These are phyloP conservation scores for Nematocida sp. DNA, from an alignment of 371 early-diverging fungal genomes.

Conservation along the genomic window DNA sequence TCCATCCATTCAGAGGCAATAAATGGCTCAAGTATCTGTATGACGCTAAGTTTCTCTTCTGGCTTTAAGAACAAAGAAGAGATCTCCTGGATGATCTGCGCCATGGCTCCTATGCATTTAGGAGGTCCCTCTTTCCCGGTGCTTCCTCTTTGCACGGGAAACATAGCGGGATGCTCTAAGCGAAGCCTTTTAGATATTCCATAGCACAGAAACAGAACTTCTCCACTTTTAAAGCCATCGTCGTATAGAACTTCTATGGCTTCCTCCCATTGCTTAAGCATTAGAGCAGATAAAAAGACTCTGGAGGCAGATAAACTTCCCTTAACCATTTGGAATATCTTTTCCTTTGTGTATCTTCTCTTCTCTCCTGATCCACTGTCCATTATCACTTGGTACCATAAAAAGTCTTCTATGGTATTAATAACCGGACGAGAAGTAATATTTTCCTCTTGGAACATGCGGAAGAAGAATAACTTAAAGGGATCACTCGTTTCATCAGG, in stretches of 20 bases:
- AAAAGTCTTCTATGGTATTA: constrained; percentile 49
- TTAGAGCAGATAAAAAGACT: constrained; percentile 11
- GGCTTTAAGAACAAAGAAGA: constrained; percentile 8
- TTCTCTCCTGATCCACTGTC: not conserved
- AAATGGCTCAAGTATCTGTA: constrained; percentile 20
- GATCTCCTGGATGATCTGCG: constrained; percentile 9
- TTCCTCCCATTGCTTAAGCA: constrained; percentile 31
- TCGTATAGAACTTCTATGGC: constrained; percentile 37
- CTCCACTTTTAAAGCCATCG: constrained; percentile 19
- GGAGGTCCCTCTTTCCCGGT: not conserved
- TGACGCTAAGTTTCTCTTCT: constrained; percentile 25
- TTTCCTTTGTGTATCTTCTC: not conserved
- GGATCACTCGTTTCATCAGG: constrained; percentile 18
- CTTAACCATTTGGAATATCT: constrained; percentile 2
- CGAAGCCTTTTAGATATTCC: constrained; percentile 11
- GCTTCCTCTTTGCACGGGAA: constrained; percentile 25
- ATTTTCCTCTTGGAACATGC: constrained; percentile 2
- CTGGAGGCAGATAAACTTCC: constrained; percentile 3
- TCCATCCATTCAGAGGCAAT: constrained; percentile 42
- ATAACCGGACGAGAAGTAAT: not conserved
- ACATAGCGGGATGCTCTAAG: not conserved
- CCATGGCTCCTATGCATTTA: constrained; percentile 10
- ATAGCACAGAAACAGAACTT: constrained; percentile 22
- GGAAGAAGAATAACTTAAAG: constrained; percentile 34
- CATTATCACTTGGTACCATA: constrained; percentile 44